These are phyloP conservation scores for Hippophae tibetana DNA, from an alignment of 306 rosid genomes.

Conservation along the genomic window DNA sequence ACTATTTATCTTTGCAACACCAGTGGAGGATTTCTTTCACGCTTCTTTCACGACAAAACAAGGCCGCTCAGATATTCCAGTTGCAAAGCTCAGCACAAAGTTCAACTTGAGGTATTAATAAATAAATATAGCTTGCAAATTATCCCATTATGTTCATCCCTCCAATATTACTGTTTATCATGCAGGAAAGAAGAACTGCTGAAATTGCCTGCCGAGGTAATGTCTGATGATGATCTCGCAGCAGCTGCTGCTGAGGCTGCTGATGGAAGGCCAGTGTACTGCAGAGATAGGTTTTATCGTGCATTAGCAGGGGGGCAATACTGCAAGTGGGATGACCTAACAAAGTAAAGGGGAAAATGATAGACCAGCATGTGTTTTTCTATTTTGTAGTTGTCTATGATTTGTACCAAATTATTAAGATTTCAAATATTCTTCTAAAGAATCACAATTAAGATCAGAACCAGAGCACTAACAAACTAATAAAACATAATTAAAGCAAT, in stretches of 20 bases:
- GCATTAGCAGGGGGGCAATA: conserved; percentile 97
- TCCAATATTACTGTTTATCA: conserved; percentile 12
- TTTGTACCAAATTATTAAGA: conserved; percentile 18
- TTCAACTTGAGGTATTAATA: conserved; percentile 50
- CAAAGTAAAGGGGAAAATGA: conserved; percentile 35
- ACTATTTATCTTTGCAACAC: conserved; percentile 75
- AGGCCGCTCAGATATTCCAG: conserved; percentile 28
- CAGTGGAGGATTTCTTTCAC: conserved; percentile 58
- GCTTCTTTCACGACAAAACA: conserved; percentile 41
- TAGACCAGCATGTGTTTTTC: neutral
- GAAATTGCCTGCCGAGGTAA: conserved; percentile 71
- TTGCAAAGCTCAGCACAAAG: conserved; percentile 46
- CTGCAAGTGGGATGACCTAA: conserved; percentile 92
- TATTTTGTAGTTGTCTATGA: conserved; percentile 18
- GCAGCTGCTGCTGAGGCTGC: conserved; percentile 99
- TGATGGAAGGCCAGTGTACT: conserved; percentile 92
- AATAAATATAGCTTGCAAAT: conserved; percentile 13
- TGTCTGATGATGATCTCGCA: conserved; percentile 76
- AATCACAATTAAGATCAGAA: conserved; percentile 13
- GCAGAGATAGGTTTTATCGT: conserved; percentile 90
- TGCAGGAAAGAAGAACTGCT: conserved; percentile 85
- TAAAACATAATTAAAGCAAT: conserved; percentile 5
- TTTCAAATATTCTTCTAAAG: conserved; percentile 10
- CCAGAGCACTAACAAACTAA: conserved; percentile 17
- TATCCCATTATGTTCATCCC: conserved; percentile 4